Conservation (phyloP, 2,329 filamentous ascomycete genomes). For the Aspergillus neotritici region DNA sequence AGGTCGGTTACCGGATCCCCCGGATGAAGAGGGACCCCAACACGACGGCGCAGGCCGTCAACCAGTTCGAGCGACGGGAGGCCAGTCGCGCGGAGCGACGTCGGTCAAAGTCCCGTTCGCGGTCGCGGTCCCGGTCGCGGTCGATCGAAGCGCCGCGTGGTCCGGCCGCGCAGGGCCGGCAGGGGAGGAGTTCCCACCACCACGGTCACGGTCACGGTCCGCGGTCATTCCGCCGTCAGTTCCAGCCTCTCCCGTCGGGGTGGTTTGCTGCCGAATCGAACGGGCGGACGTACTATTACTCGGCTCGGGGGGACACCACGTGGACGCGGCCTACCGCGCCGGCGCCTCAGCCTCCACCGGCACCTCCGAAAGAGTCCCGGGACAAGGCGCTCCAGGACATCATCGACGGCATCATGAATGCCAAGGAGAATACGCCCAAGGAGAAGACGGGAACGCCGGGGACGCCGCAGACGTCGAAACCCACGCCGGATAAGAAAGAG, state of each 20-base stretch:
- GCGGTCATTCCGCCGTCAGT: conserved; percentile 52
- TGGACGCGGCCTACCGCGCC: conserved; percentile 74
- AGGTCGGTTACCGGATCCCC: conserved; percentile 87
- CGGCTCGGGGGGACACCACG: conserved; percentile 66
- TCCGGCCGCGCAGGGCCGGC: conserved; percentile 42
- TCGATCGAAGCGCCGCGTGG: conserved; percentile 42
- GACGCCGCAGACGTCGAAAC: conserved; percentile 58
- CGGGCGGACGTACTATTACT: conserved; percentile 81
- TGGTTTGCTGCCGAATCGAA: conserved; percentile 76
- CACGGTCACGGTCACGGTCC: conserved; percentile 50
- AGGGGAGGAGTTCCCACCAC: conserved; percentile 56
- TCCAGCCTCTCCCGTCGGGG: conserved; percentile 64
- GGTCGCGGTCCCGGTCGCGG: conserved; percentile 46
- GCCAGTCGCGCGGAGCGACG: conserved; percentile 45
- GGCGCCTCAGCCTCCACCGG: conserved; percentile 55
- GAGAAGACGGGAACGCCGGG: conserved; percentile 53
- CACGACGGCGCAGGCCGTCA: conserved; percentile 51
- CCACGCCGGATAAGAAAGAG: conserved; percentile 46
- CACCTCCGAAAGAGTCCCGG: conserved; percentile 61
- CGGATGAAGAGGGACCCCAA: conserved; percentile 78
- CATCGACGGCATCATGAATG: conserved; percentile 75
- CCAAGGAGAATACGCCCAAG: conserved; percentile 52
- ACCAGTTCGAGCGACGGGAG: conserved; percentile 58
- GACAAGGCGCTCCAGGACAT: conserved; percentile 76
- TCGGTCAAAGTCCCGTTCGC: conserved; percentile 45